phyloP scores from a whole-genome alignment of 805 yeast species.

The Brettanomyces sp. region DNA sequence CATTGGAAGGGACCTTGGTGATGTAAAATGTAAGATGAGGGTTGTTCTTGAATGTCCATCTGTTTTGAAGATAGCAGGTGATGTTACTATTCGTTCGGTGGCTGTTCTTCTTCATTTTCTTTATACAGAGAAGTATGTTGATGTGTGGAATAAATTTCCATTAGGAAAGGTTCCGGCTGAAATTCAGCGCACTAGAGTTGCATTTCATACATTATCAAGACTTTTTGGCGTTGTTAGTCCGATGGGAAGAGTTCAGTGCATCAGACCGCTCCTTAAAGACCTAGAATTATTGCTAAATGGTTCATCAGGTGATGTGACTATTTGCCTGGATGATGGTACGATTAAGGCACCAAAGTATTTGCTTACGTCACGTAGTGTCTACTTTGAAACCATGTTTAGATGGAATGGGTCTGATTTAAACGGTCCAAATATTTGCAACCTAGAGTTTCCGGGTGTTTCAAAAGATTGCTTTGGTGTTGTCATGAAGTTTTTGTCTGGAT shows the following conservation, averaged over 20 bases:
- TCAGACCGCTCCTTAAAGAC: conserved; percentile 10
- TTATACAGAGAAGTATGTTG: conserved; percentile 38
- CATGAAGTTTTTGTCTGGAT: conserved; percentile 51
- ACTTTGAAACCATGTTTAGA: conserved; percentile 49
- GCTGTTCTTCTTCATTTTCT: conserved; percentile 37
- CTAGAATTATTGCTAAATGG: conserved; percentile 9
- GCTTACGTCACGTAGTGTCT: conserved; percentile 48
- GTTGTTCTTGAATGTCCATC: conserved; percentile 1
- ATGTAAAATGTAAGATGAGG: conserved; percentile 1
- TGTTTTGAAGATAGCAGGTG: conserved; percentile 12
- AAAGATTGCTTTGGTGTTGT: conserved; percentile 37
- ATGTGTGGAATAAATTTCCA: conserved; percentile 36
- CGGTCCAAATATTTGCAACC: conserved; percentile 7
- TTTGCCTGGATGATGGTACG: conserved; percentile 41
- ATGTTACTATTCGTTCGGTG: conserved; percentile 18
- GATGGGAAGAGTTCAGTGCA: conserved; percentile 18
- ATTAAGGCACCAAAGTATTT: conserved; percentile 40
- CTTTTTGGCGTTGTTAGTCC: conserved; percentile 19
- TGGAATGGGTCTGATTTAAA: conserved; percentile 41
- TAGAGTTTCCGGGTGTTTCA: conserved; percentile 17
- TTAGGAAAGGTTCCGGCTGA: conserved; percentile 22
- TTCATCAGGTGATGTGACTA: conserved; percentile 29
- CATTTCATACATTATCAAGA: conserved; percentile 20
- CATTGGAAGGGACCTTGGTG: conserved; percentile 7
- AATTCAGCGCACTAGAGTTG: conserved; percentile 20